Base-by-base conservation (phyloP, 1,284 basidiomycete species). In the Boletus smithii region DNA sequence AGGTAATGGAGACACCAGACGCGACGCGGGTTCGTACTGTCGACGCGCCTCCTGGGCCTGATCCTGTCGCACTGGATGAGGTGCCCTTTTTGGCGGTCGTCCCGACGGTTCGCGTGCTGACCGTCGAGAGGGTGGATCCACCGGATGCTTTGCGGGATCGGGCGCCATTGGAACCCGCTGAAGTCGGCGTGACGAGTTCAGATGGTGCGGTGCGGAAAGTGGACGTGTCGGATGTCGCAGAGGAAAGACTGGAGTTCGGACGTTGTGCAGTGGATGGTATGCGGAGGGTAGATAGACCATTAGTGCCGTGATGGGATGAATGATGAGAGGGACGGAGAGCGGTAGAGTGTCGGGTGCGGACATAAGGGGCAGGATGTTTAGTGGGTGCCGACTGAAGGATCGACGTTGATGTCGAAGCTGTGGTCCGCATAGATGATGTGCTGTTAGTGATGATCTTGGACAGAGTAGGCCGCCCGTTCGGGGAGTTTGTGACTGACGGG, bases 121-220 rank as follows among this genome's bases (percentile, higher is more conserved):
- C 45, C 5, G 66, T 72, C 9, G 73, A 74, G 0, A 68, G 48
- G 0, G 68, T 65, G 0, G 76, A 79, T 4, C 71, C 66, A 8
- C 69, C 58, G 1, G 76, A 78, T 2, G 61, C 51, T 46, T 70
- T 69, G n/a, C 76, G 68, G 13, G 69, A 68, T n/a, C 74, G 67
- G 1, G 60, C 49, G 13, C 51, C 49, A 5, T 39, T 51, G 2
- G 62, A 63, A 10, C 54, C 54, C 3, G 62, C 56, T 26, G 68
- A 61, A 14, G 65, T 66, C 34, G 69, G 63, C 0, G 68, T 65
- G 18, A 66, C 48, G 5, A 61, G 54, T 26, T 78, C 76, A 1
- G 73, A 72, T 14, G 58, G 67, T 18, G 83, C 80, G 0, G 80
- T 85, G 47, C 76, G 77, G 62, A 81, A 86, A 1, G 77, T 74